Conservation (phyloP, 2,329 filamentous ascomycete species). For the Fusarium sp. region DNA sequence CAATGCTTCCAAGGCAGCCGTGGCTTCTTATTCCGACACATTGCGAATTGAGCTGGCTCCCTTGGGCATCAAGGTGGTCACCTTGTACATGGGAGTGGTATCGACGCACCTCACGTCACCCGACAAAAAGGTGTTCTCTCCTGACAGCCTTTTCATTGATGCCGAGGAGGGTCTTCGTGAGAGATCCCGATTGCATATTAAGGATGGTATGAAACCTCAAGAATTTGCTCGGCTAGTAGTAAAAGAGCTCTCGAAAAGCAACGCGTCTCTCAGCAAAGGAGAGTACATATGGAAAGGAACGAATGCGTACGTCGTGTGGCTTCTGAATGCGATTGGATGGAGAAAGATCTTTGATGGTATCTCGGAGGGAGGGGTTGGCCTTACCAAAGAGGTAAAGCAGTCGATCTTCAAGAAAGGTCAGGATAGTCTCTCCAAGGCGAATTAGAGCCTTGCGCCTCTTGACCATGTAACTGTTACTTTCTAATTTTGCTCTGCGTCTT, state of each 20-base stretch:
- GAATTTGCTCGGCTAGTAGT: slow-evolving; percentile 19
- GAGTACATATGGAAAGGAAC: slow-evolving; percentile 19
- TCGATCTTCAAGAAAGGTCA: too few relatives aligned
- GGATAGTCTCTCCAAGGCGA: too few relatives aligned
- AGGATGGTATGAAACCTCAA: slow-evolving; percentile 13
- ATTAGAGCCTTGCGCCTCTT: too few relatives aligned
- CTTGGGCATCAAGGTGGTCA: slow-evolving; percentile 26
- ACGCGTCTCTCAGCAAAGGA: slow-evolving; percentile 2
- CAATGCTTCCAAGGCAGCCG: slow-evolving; percentile 26
- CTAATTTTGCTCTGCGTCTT: too few relatives aligned
- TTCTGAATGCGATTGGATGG: slow-evolving; percentile 18
- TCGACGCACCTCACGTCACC: slow-evolving; percentile 14
- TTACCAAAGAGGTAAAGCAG: too few relatives aligned
- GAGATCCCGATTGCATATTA: slow-evolving; percentile 1
- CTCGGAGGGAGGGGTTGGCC: background rate
- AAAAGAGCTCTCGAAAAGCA: background rate
- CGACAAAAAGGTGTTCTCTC: slow-evolving; percentile 12
- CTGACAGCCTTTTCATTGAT: slow-evolving; percentile 14
- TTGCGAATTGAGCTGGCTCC: slow-evolving; percentile 20
- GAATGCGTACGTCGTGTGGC: slow-evolving; percentile 8
- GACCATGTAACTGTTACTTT: too few relatives aligned
- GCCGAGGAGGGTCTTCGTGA: slow-evolving; percentile 7
- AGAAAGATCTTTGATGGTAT: slow-evolving; percentile 21
- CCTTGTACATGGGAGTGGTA: slow-evolving; percentile 30
- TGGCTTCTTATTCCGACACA: slow-evolving; percentile 25